Conservation (phyloP, 306 rosid genomes). For the Rubus parviflorus region DNA sequence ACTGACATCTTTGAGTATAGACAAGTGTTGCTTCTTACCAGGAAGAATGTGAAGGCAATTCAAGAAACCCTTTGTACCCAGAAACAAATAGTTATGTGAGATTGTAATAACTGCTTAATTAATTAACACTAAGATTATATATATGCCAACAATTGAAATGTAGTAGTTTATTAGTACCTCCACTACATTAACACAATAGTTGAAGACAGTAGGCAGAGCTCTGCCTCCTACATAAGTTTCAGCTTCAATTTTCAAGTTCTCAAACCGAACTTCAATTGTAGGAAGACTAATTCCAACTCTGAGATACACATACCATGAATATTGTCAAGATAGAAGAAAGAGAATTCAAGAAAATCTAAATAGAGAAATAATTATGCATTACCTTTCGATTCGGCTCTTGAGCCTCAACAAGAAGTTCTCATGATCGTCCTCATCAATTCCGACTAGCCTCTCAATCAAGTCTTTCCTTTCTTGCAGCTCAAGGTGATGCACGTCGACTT, state of each 20-base stretch:
- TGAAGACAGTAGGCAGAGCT: conserved; percentile 23
- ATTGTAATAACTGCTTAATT: neutral
- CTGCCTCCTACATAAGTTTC: conserved; percentile 18
- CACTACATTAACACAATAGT: conserved; percentile 17
- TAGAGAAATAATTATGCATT: neutral
- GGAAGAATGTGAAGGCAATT: conserved; percentile 16
- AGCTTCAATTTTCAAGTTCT: conserved; percentile 18
- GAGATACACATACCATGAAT: neutral
- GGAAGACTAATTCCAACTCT: conserved; percentile 25
- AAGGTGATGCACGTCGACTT: conserved; percentile 8
- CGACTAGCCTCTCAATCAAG: conserved; percentile 25
- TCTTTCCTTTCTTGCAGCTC: conserved; percentile 9
- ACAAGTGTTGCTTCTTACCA: conserved; percentile 5
- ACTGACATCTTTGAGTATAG: conserved; percentile 21
- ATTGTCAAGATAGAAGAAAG: too few species aligned
- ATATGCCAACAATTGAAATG: neutral
- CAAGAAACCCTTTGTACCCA: conserved; percentile 18
- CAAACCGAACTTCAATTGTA: conserved; percentile 22
- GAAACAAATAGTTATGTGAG: neutral
- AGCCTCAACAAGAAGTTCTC: conserved; percentile 25
- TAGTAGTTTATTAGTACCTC: conserved; percentile 8
- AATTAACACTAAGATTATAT: neutral
- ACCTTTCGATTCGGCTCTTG: conserved; percentile 25
- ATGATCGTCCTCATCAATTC: conserved; percentile 16
- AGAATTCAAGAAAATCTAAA: neutral